Evolutionary conservation across 2,329 filamentous ascomycete species (phyloP).

Genomic region (Claviceps maximensis): DNA sequence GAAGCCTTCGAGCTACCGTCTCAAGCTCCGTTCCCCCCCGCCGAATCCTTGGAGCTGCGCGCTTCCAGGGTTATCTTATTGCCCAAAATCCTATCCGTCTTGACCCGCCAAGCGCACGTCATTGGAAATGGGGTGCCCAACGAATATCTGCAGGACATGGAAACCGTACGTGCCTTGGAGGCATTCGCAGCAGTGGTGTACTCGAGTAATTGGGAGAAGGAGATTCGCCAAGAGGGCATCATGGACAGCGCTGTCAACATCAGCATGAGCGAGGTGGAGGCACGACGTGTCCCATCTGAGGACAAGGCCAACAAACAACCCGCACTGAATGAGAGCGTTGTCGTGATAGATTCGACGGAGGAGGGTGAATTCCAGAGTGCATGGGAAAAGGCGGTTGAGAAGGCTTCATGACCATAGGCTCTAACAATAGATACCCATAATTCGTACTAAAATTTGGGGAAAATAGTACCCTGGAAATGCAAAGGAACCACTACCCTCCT

Average conservation of each 20-base stretch:
- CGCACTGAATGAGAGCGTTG: constrained; percentile 24
- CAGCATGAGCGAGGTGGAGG: constrained; percentile 12
- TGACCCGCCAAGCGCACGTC: constrained; percentile 79
- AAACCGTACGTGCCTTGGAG: constrained; percentile 61
- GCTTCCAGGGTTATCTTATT: constrained; percentile 54
- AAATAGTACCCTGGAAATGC: no score
- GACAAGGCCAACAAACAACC: constrained; percentile 24
- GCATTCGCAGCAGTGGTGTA: constrained; percentile 81
- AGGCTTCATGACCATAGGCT: constrained; percentile 11
- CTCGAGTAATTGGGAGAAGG: constrained; percentile 66
- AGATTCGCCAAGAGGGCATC: constrained; percentile 39
- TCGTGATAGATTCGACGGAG: constrained; percentile 35
- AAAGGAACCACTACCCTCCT: background rate
- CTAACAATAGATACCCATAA: background rate
- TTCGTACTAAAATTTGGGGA: background rate
- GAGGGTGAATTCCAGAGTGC: constrained; percentile 48
- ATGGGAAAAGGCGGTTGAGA: constrained; percentile 48
- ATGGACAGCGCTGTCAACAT: constrained; percentile 25
- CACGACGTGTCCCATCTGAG: constrained; percentile 5
- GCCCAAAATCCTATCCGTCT: constrained; percentile 77
- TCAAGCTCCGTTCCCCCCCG: constrained; percentile 22
- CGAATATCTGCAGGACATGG: constrained; percentile 62
- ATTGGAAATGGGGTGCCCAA: constrained; percentile 70
- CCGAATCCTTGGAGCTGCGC: constrained; percentile 38
- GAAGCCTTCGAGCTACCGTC: constrained; percentile 56